Base-by-base conservation (phyloP, 208 protist genomes). In the Acanthamoeba sp. region DNA sequence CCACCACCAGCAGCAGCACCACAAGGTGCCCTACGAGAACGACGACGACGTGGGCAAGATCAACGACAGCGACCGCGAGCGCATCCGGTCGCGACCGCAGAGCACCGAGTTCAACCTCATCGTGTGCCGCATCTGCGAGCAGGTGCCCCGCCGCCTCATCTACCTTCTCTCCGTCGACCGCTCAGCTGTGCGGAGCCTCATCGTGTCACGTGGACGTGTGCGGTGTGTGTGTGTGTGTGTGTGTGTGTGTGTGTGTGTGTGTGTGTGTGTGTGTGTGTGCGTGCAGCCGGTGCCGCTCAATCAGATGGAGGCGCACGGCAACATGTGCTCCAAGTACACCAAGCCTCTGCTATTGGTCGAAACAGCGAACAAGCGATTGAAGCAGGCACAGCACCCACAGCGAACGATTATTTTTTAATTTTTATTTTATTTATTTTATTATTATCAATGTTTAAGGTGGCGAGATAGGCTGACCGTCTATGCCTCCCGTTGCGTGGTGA, bases 271-370 rank as follows among this genome's bases (percentile, higher is more conserved):
- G 7, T 10, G 6, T 73, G 29, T 9, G 7, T 38, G 2, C 7
- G 2, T 14, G 1, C 29, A 85, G 76, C 76, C 76, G 7, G 84
- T 91, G 34, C 84, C 84, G 84, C 48, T 91, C 34, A 91, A 42
- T 27, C 84, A 91, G 45, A 45, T 91, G 52, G 57, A 91, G 40
- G 84, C 84, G 24, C 84, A 91, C 84, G 84, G 84, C 9, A 40
- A 71, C 52, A 27, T 91, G 55, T 91, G 84, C 20, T 91, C 84
- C 57, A 91, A 91, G 57, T 71, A 71, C 48, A 91, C 84, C 55
- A 71, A 91, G 57, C 84, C 84, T 34, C 84, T 71, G 22, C 32
- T 91, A 16, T 34, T 71, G 52, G 57, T 91, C 34, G 84, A 91
- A 38, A 45, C 48, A 1, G 84, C 84, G 24, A 91, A 91, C 84